A percentile compares a stretch with the other conserved stretches of the same genome.
Evolutionary conservation across 2,329 filamentous ascomycete genomes (phyloP).

Genomic region (Diaporthe sp.): DNA sequence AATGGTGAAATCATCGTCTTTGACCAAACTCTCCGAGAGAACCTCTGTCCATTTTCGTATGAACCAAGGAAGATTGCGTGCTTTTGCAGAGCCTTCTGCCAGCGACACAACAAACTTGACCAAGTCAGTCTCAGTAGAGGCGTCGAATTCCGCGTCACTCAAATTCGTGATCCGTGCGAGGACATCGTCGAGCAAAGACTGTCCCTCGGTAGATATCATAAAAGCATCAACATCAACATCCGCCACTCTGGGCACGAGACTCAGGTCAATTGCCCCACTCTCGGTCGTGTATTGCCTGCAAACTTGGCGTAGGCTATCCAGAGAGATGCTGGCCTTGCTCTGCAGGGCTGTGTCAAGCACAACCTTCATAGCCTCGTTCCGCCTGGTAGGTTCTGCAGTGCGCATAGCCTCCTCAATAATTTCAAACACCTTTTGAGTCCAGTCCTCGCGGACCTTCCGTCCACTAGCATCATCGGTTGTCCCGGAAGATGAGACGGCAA

Average conservation of each 20-base stretch:
- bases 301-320: slow-evolving; percentile 52
- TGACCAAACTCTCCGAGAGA: slow-evolving; percentile 47
- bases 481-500: slow-evolving; percentile 47
- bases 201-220: slow-evolving; percentile 49
- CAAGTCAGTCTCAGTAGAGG: slow-evolving; percentile 21
- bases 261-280: slow-evolving; percentile 52
- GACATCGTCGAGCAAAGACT: slow-evolving; percentile 51
- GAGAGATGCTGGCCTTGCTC: slow-evolving; percentile 46
- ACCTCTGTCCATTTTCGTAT: slow-evolving; percentile 58
- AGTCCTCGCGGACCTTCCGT: slow-evolving; percentile 51
- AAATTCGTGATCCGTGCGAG: slow-evolving; percentile 48
- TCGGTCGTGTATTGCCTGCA: slow-evolving; percentile 55
- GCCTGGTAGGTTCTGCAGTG: slow-evolving; percentile 35
- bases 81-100: slow-evolving; percentile 55
- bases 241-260: slow-evolving; percentile 52
- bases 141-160: slow-evolving; percentile 33
- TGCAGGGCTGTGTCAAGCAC: slow-evolving; percentile 47
- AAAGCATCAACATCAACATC: slow-evolving; percentile 61
- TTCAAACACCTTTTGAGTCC: slow-evolving; percentile 52
- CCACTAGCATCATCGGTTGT: slow-evolving; percentile 50
- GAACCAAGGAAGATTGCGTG: slow-evolving; percentile 57
- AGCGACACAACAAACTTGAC: slow-evolving; percentile 54
- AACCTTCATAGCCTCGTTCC: slow-evolving; percentile 41
- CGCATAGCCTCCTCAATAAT: slow-evolving; percentile 43
- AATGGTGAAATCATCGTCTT: slow-evolving; percentile 30